Evolutionary conservation across 257 asterid species (phyloP), one percentile per base, ranked within the genome.

Genomic region (Plantago ovata): DNA sequence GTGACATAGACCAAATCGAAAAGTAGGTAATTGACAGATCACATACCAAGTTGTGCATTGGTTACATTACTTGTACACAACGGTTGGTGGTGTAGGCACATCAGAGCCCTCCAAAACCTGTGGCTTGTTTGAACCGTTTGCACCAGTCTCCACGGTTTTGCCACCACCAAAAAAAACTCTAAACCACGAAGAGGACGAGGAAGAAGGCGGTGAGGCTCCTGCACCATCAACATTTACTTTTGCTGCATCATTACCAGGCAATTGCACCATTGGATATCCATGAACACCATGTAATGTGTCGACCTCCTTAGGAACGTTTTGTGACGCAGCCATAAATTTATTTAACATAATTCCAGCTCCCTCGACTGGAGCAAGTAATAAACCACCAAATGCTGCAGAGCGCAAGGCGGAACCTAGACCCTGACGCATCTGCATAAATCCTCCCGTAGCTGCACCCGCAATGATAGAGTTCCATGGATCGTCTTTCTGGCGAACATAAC

Each of bases 381-480:
- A 74, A 1, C 97, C 97, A 54, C 97, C 95, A 68, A 84, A 80
- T 42, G 71, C 0, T 2, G 97, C 95, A 41, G 97, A 84, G 38
- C 84, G 58, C 1, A 95, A 80, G 49, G 97, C 83, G 48, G 95
- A 66, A 9, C 81, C 83, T 4, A 86, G 38, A 16, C 97, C 97
- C 68, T 77, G 89, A 9, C 97, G 87, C 97, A 89, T 80, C 60
- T 77, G 84, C 48, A 89, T 87, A 67, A 89, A 77, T 16, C 97
- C 97, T 48, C 97, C 97, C 9, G 97, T 82, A 20, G 97, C 97
- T 22, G 97, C 97, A 54, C 96, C 96, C 46, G 96, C 86, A 13
- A 88, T 72, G 47, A 88, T 88, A 19, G 96, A 81, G 75, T 88
- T 89, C 97, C 95, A 86, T 0, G 97, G 97, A 63, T 89, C 97